phyloP scores from a whole-genome alignment of 169 alveolate species.

The Besnoitia besnoiti region DNA sequence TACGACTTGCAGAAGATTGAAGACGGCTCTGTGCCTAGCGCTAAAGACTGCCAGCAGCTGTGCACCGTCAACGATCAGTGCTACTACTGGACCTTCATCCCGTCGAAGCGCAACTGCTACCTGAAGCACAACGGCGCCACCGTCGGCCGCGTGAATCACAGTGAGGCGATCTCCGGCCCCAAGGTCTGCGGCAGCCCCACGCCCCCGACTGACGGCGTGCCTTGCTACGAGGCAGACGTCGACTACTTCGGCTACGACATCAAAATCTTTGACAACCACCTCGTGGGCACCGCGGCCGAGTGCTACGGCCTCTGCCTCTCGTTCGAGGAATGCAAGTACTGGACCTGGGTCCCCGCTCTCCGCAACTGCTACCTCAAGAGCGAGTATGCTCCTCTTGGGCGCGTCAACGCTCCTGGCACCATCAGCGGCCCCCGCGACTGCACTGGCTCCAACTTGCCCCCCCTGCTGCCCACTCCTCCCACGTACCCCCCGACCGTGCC shows the following conservation, averaged over 20 bases:
- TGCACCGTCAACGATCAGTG: conserved; percentile 24
- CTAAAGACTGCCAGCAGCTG: conserved; percentile 18
- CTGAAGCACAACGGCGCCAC: conserved; percentile 20
- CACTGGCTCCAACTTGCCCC: background rate
- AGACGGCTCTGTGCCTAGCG: background rate
- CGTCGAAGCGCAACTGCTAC: conserved; percentile 1
- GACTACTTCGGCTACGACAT: conserved; percentile 34
- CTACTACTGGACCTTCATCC: conserved; percentile 25
- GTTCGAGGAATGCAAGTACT: conserved; percentile 13
- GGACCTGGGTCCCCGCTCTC: conserved; percentile 28
- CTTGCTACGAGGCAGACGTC: conserved; percentile 17
- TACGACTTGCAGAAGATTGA: conserved; percentile 17
- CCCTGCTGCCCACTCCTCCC: background rate
- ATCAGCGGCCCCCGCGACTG: conserved; percentile 32
- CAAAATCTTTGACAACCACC: background rate
- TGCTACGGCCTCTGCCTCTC: conserved; percentile 28
- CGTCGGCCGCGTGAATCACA: background rate
- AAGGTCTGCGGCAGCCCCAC: background rate
- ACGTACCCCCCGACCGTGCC: background rate
- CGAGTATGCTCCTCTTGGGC: conserved; percentile 9
- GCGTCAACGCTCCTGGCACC: conserved; percentile 21
- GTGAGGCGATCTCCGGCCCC: conserved; percentile 33
- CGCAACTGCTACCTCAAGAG: conserved; percentile 32
- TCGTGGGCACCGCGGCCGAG: conserved; percentile 1
- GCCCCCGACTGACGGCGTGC: background rate